Percentiles rank a stretch among this genome's conserved stretches.
phyloP scores from a whole-genome alignment of 352 stramenopile genomes.

The Phytophthora constricta region DNA sequence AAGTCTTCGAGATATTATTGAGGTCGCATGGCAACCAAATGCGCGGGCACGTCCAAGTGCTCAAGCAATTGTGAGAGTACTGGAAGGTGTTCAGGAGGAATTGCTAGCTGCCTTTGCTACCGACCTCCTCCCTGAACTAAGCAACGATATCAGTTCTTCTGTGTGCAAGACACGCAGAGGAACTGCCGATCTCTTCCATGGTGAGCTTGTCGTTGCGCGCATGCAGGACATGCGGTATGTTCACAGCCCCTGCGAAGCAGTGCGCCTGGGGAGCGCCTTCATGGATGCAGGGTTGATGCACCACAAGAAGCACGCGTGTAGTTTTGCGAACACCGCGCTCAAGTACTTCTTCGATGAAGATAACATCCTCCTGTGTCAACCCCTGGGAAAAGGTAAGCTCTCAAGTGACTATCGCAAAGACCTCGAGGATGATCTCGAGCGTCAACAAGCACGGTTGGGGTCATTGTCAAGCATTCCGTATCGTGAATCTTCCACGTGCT shows the following conservation, averaged over 20 bases:
- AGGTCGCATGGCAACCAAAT: conserved; percentile 50
- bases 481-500: conserved; percentile 8
- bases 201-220: conserved; percentile 41
- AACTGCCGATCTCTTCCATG: conserved; percentile 34
- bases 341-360: conserved; percentile 57
- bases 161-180: conserved; percentile 19
- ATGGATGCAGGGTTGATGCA: conserved; percentile 61
- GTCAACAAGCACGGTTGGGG: conserved; percentile 9
- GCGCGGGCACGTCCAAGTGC: conserved; percentile 46
- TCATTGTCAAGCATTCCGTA: conserved; percentile 1
- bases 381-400: conserved; percentile 2
- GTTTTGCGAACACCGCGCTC: conserved; percentile 38
- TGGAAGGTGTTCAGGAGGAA: conserved; percentile 60
- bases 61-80: conserved; percentile 40
- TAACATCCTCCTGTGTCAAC: conserved; percentile 42
- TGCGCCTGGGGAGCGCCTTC: conserved; percentile 51
- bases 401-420: neutral
- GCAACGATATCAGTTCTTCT: conserved; percentile 28
- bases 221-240: conserved; percentile 39
- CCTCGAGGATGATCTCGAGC: conserved; percentile 20
- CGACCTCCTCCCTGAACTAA: conserved; percentile 33
- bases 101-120: conserved; percentile 37
- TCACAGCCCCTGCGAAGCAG: conserved; percentile 37
- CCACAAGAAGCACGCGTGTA: conserved; percentile 45
- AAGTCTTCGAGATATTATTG: conserved; percentile 50